Percentiles rank a stretch among this genome's conserved stretches.
phyloP scores from a whole-genome alignment of 2,329 filamentous ascomycete species.

The Fusarium tricinctum region DNA sequence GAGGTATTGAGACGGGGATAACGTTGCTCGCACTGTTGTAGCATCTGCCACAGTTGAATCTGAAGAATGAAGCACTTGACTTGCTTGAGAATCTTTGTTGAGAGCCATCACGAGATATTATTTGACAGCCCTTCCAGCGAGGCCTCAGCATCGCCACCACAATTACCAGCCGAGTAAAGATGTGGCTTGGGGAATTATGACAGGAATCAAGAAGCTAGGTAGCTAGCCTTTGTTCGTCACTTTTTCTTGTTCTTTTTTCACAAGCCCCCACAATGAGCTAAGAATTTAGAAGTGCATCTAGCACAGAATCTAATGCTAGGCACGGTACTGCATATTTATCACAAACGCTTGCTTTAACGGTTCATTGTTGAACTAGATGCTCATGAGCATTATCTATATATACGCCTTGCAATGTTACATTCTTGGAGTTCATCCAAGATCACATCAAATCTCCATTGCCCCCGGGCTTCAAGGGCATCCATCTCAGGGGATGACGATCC shows the following conservation, averaged over 20 bases:
- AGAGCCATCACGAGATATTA: slow-evolving; percentile 21
- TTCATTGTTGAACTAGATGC: slow-evolving; percentile 5
- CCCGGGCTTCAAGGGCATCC: slow-evolving; percentile 17
- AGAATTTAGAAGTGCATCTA: slow-evolving; percentile 38
- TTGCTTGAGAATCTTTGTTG: slow-evolving; percentile 14
- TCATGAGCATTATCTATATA: slow-evolving; percentile 10
- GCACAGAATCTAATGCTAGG: slow-evolving; percentile 32
- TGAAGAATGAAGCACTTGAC: slow-evolving; percentile 13
- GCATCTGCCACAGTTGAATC: slow-evolving; percentile 29
- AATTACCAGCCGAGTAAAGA: slow-evolving; percentile 22
- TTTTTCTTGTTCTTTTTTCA: slow-evolving; percentile 9
- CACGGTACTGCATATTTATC: slow-evolving; percentile 12
- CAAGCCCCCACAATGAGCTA: slow-evolving; percentile 36
- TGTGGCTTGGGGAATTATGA: slow-evolving; percentile 27
- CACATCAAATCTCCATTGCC: slow-evolving; percentile 10
- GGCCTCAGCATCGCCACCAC: slow-evolving; percentile 3
- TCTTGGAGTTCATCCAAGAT: slow-evolving; percentile 9
- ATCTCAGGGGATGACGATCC: slow-evolving; percentile 39
- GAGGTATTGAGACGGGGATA: slow-evolving; percentile 14
- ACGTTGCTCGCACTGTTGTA: slow-evolving; percentile 44
- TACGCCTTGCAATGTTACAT: slow-evolving; percentile 3
- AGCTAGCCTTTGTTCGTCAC: slow-evolving; percentile 15
- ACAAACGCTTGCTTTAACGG: background rate
- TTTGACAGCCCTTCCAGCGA: slow-evolving; percentile 20
- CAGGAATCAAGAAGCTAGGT: background rate